Evolutionary conservation across 192 early-diverging fungal genomes (phyloP), one percentile per base, ranked within the genome.

Genomic region (Coemansia nantahalensis): DNA sequence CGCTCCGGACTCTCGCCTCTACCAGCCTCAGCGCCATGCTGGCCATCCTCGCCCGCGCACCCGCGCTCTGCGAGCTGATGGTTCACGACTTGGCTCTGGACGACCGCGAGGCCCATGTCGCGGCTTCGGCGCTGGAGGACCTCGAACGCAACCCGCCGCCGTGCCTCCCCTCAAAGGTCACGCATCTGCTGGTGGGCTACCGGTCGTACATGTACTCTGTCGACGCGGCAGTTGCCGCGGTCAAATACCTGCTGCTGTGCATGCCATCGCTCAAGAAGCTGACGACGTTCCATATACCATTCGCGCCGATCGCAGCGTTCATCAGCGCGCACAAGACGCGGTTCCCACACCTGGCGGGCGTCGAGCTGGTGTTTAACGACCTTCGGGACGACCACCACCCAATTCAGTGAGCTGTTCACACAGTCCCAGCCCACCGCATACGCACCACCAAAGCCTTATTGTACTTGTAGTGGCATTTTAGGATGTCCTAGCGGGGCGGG

Each of bases 271-370:
- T 50, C 14, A 28, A 17, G 3, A 15, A 10, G 30, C 14, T 50
- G 13, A 39, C 26, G 10, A 15, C 36, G n/a, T 37, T 36, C 24
- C 14, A 39, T 7, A 17, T 50, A 2, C 21, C 48, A 8, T n/a
- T 21, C 22, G 48, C 14, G 15, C 15, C 15, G 9, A 2, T 50
- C 8, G 12, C 48, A 11, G 14, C 3, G 8, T 50, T 50, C 28
- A 23, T 39, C 2, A 23, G 22, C 8, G 23, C 23, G 24, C 22
- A 50, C 31, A 37, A 28, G 23, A 4, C 4, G 14, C 22, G 5
- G n/a, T 54, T 44, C 24, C 51, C 51, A n/a, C 51, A 54, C 32
- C 17, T 54, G 51, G 22, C 19, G 3, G 15, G 12, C n/a, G 44
- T 54, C 36, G n/a, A 17, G 23, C 39, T 50, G 9, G 40, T 16